These are phyloP conservation scores for Hortiboletus flavorubellus DNA, from an alignment of 768 basidiomycete species.

Conservation along the genomic window DNA sequence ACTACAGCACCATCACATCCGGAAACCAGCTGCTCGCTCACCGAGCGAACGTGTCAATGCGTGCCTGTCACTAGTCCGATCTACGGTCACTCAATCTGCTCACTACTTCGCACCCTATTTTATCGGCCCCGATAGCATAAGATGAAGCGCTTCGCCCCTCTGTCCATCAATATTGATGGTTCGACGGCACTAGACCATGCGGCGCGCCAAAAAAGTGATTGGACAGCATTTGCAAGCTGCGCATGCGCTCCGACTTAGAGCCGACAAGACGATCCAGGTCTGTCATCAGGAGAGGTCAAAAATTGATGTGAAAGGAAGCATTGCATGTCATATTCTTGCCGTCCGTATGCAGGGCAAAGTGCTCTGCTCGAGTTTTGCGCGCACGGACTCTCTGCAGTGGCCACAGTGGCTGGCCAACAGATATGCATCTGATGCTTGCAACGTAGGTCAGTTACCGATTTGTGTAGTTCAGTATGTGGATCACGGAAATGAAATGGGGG, in stretches of 20 bases:
- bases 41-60: not conserved
- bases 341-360: not conserved
- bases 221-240: slow-evolving; percentile 4
- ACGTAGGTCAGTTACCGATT: too few species aligned
- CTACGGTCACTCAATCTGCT: not conserved
- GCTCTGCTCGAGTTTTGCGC: not conserved
- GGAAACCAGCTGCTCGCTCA: not conserved
- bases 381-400: not conserved
- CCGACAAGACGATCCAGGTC: slow-evolving; percentile 2
- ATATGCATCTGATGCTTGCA: not conserved
- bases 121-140: not conserved
- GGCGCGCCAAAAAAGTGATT: slow-evolving; percentile 8
- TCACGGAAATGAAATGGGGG: too few species aligned
- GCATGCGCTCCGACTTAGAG: slow-evolving; percentile 9
- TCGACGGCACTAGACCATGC: not conserved
- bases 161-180: slow-evolving; percentile 14
- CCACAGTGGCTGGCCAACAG: not conserved
- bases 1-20: not conserved
- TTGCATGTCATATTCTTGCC: not conserved
- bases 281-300: slow-evolving; percentile 20
- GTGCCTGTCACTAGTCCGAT: not conserved
- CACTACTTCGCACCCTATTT: slow-evolving; percentile 5
- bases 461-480: too few species aligned
- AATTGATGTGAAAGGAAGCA: slow-evolving; percentile 22
- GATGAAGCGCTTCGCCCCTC: not conserved